phyloP scores from a whole-genome alignment of 208 protist species.

The Trypanosomatidae sp. region DNA sequence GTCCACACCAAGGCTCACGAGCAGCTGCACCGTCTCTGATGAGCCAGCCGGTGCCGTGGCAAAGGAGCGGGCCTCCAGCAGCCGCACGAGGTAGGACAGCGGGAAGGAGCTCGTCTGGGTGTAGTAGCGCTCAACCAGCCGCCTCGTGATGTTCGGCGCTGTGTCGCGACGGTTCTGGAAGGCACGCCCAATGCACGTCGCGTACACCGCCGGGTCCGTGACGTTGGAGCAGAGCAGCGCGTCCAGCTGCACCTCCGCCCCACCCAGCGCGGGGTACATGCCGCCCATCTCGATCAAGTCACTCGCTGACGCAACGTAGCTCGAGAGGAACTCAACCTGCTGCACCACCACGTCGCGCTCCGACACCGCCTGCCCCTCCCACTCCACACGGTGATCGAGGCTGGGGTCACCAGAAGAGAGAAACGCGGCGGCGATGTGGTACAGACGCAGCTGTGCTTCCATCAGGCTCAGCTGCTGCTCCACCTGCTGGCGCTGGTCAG shows the following conservation, averaged over 20 bases:
- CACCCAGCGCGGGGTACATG: constrained; percentile 80
- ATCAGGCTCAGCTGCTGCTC: constrained; percentile 65
- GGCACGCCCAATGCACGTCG: constrained; percentile 53
- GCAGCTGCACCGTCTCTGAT: constrained; percentile 47
- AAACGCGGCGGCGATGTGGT: constrained; percentile 58
- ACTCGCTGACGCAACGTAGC: constrained; percentile 49
- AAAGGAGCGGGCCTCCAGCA: constrained; percentile 68
- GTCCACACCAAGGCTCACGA: constrained; percentile 65
- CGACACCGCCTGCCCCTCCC: constrained; percentile 48
- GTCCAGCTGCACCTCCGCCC: constrained; percentile 86
- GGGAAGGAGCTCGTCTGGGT: constrained; percentile 50
- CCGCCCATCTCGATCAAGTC: constrained; percentile 65
- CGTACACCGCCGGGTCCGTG: constrained; percentile 57
- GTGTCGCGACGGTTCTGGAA: constrained; percentile 51
- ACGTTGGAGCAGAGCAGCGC: constrained; percentile 59
- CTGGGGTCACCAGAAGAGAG: constrained; percentile 49
- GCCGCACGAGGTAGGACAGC: constrained; percentile 60
- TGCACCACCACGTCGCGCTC: constrained; percentile 68
- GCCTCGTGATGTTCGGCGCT: constrained; percentile 51
- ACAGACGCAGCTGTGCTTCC: constrained; percentile 76
- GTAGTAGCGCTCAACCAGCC: constrained; percentile 63
- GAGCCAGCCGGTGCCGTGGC: constrained; percentile 40
- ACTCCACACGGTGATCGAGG: constrained; percentile 35
- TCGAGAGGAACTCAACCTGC: constrained; percentile 65
- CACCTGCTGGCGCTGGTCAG: constrained; percentile 63